A percentile compares a stretch with the other conserved stretches of the same genome.
Conservation (phyloP, 192 early-diverging fungal genomes). For the Podila epigama region DNA sequence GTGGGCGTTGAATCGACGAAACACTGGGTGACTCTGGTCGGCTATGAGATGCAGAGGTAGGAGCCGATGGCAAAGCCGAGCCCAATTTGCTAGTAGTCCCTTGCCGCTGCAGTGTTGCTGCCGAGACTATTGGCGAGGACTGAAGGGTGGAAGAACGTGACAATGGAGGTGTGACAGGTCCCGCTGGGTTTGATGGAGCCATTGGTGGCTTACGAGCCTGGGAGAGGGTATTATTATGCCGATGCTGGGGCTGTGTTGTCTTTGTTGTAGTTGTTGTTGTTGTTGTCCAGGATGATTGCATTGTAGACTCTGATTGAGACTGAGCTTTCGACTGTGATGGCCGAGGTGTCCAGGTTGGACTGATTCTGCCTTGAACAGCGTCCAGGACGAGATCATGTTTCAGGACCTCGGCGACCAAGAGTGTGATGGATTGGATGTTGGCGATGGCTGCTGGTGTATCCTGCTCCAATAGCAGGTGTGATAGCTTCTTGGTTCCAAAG, state of each 20-base stretch:
- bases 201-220: background rate
- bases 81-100: background rate
- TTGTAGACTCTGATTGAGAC: background rate
- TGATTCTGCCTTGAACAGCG: slow-evolving; percentile 12
- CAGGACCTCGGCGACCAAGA: slow-evolving; percentile 6
- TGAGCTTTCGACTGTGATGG: background rate
- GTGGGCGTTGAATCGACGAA: background rate
- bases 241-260: background rate
- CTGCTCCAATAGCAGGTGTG: background rate
- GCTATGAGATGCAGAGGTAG: background rate
- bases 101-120: background rate
- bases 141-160: background rate
- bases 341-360: slow-evolving; percentile 2
- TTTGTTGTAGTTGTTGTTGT: background rate
- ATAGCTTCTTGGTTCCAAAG: slow-evolving; percentile 29
- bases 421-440: slow-evolving; percentile 1
- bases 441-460: slow-evolving; percentile 11
- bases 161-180: background rate
- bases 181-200: background rate
- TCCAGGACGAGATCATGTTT: slow-evolving; percentile 23
- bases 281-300: background rate
- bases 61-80: background rate
- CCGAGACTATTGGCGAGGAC: background rate
- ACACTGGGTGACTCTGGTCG: background rate
- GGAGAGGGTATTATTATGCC: background rate